These are phyloP conservation scores for Amauroascus niger DNA, from an alignment of 2,329 filamentous ascomycete genomes.

Conservation along the genomic window DNA sequence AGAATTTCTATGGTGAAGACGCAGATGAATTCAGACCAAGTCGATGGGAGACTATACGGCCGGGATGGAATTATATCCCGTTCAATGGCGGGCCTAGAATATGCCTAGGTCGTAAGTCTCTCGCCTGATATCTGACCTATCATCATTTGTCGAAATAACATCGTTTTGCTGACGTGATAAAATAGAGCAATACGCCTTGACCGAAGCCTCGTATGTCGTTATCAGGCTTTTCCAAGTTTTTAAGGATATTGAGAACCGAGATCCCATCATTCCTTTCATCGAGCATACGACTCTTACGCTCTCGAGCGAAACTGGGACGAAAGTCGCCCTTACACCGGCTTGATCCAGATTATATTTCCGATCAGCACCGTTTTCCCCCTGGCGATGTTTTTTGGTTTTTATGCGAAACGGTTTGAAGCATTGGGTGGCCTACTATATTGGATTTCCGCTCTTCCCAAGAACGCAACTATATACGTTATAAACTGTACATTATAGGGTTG, in stretches of 20 bases:
- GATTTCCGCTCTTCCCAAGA: not conserved
- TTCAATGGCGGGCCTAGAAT: constrained; percentile 47
- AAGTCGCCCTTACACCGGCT: constrained; percentile 12
- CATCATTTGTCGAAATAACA: not conserved
- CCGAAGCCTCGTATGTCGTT: constrained; percentile 47
- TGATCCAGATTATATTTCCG: not conserved
- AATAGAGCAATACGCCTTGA: constrained; percentile 46
- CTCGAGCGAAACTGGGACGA: constrained; percentile 9
- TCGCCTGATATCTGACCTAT: no score
- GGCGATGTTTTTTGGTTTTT: not conserved
- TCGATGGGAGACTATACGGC: constrained; percentile 43
- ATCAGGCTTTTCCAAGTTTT: constrained; percentile 32
- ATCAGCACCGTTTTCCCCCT: no score
- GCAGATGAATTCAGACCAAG: constrained; percentile 42
- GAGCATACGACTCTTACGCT: constrained; percentile 14
- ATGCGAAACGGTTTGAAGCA: no score
- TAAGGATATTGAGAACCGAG: constrained; percentile 16
- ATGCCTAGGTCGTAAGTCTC: constrained; percentile 38
- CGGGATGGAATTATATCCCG: constrained; percentile 46
- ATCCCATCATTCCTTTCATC: constrained; percentile 11
- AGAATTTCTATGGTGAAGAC: constrained; percentile 39
- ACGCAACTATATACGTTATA: not conserved
- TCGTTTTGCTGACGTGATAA: not conserved
- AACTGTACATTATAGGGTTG: not conserved
- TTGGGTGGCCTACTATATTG: no score